Evolutionary conservation across 2,329 filamentous ascomycete species (phyloP).

Genomic region (Lasiodiplodia sp.): DNA sequence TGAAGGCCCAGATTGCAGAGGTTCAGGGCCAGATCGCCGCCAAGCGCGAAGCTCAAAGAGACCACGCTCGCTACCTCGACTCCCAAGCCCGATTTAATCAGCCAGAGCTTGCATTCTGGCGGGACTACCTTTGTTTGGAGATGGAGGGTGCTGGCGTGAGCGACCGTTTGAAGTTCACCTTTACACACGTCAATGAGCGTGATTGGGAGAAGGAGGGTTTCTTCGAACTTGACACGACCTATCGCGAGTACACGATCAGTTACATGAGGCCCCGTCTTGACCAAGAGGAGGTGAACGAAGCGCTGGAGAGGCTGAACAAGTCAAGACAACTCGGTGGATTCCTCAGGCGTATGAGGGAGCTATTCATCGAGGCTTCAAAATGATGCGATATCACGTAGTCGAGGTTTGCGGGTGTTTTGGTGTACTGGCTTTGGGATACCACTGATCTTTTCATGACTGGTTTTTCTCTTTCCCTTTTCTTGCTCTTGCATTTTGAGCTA

Average conservation of each 20-base stretch:
- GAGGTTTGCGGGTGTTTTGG: conserved; percentile 5
- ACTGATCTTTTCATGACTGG: conserved; percentile 10
- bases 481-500: not conserved
- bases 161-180: conserved; percentile 89
- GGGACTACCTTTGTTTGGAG: conserved; percentile 83
- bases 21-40: conserved; percentile 75
- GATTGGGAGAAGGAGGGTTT: conserved; percentile 90
- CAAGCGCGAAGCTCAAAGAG: conserved; percentile 73
- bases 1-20: conserved; percentile 66
- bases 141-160: conserved; percentile 88
- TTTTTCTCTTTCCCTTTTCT: not conserved
- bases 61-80: conserved; percentile 77
- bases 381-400: conserved; percentile 33
- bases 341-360: conserved; percentile 81
- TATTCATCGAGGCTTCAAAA: conserved; percentile 70
- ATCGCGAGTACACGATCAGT: conserved; percentile 83
- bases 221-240: conserved; percentile 87
- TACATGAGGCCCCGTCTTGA: conserved; percentile 85
- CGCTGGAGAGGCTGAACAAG: conserved; percentile 84
- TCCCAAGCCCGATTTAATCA: conserved; percentile 87
- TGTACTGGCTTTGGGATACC: conserved; percentile 16
- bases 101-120: conserved; percentile 96
- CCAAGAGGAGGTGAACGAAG: conserved; percentile 75
- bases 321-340: conserved; percentile 73
- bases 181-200: conserved; percentile 83